Evolutionary conservation across 345 rosid species (phyloP).

Genomic region (Brassica cretica): DNA sequence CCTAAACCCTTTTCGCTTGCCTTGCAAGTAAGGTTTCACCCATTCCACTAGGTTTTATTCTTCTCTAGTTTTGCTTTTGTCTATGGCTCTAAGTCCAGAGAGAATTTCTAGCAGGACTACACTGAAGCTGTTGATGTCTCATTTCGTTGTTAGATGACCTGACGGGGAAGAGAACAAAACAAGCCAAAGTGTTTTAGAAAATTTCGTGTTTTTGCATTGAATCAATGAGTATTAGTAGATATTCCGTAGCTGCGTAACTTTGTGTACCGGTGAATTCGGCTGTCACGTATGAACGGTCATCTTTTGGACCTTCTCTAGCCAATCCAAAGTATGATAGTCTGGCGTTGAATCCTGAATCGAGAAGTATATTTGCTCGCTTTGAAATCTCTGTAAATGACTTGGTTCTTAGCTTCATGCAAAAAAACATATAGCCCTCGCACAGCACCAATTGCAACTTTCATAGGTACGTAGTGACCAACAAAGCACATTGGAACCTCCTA

Average conservation of each 20-base stretch:
- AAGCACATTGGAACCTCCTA: conserved; percentile 41
- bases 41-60: conserved; percentile 79
- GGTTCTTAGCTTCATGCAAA: conserved; percentile 61
- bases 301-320: conserved; percentile 91
- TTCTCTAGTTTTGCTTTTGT: conserved; percentile 47
- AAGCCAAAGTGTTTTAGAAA: neutral
- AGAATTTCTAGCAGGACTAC: too few relatives aligned
- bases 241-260: conserved; percentile 95
- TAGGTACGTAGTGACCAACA: conserved; percentile 57
- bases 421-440: conserved; percentile 68
- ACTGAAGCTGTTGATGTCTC: conserved; percentile 55
- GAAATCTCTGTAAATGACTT: conserved; percentile 80
- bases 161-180: conserved; percentile 20
- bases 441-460: conserved; percentile 68
- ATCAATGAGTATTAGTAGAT: conserved; percentile 48
- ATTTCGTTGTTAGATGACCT: conserved; percentile 91
- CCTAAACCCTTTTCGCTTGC: conserved; percentile 58
- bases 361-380: conserved; percentile 73
- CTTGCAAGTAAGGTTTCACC: conserved; percentile 71
- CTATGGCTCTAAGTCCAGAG: neutral
- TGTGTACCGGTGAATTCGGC: conserved; percentile 80
- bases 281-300: conserved; percentile 83
- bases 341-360: conserved; percentile 70
- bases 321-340: conserved; percentile 94
- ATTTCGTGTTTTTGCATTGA: neutral